These are phyloP conservation scores for Mortierella sp. DNA, from an alignment of 371 early-diverging fungal species.

Conservation along the genomic window DNA sequence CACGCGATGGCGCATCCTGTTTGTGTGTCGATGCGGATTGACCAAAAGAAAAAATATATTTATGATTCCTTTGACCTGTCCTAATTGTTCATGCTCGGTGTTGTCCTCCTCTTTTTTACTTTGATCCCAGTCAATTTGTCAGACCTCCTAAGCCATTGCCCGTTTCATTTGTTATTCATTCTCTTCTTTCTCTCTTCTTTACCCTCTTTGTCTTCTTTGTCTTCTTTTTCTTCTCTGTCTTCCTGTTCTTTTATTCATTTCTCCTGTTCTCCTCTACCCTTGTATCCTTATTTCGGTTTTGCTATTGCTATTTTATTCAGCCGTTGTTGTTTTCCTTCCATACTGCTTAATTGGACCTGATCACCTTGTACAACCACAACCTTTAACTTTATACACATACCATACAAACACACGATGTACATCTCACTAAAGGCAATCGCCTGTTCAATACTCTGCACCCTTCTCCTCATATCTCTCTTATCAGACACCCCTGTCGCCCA, in stretches of 20 bases:
- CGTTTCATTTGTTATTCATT: neutral
- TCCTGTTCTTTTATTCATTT: neutral
- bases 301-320: neutral
- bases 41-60: neutral
- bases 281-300: neutral
- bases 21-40: neutral
- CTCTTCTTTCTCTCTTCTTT: neutral
- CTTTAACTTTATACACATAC: neutral
- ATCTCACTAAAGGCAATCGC: conserved; percentile 4
- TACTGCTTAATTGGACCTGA: neutral
- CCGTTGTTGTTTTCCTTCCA: neutral
- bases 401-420: conserved; percentile 2
- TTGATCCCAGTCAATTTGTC: neutral
- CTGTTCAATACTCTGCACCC: conserved; percentile 6
- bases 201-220: neutral
- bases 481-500: neutral
- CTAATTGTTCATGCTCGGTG: conserved; percentile 7
- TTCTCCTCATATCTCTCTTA: conserved; percentile 1
- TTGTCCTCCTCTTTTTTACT: neutral
- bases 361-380: neutral
- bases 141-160: neutral
- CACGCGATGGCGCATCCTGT: neutral
- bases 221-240: neutral
- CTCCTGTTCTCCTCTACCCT: neutral
- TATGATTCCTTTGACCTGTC: neutral